These are phyloP conservation scores for Phytophthora ramorum DNA, from an alignment of 352 stramenopile species.

Conservation along the genomic window DNA sequence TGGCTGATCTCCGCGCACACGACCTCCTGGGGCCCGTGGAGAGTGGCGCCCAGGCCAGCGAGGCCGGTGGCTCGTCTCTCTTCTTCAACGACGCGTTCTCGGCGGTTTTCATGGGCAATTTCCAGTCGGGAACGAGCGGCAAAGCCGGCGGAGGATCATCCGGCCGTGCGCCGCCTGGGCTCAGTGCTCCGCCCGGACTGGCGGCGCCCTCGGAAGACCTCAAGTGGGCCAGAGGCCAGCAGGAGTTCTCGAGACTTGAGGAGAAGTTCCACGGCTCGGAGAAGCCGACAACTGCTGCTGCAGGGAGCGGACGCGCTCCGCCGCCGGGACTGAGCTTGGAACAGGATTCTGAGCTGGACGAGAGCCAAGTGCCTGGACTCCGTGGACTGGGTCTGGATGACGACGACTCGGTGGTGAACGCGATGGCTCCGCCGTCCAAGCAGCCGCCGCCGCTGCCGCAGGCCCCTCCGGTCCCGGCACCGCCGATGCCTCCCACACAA, in stretches of 20 bases:
- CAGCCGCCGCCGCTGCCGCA: constrained; percentile 40
- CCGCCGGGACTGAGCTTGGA: constrained; percentile 33
- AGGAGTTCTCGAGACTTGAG: constrained; percentile 74
- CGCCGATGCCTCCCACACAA: constrained; percentile 30
- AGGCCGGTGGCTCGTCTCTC: constrained; percentile 55
- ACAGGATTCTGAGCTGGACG: constrained; percentile 65
- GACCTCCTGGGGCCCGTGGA: constrained; percentile 82
- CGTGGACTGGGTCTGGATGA: constrained; percentile 76
- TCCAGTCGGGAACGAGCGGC: constrained; percentile 46
- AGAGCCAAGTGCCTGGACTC: constrained; percentile 72
- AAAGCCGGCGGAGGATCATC: constrained; percentile 26
- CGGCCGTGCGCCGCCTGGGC: constrained; percentile 51
- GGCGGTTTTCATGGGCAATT: constrained; percentile 83
- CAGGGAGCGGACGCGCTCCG: constrained; percentile 9
- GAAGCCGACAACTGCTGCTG: background rate
- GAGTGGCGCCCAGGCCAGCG: constrained; percentile 26
- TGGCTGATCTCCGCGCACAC: constrained; percentile 85
- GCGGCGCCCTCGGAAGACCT: constrained; percentile 70
- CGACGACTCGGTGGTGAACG: constrained; percentile 45
- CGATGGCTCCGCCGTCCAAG: constrained; percentile 7
- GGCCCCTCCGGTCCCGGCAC: constrained; percentile 26
- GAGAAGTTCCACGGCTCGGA: constrained; percentile 47
- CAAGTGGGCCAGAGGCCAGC: constrained; percentile 81
- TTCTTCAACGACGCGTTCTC: constrained; percentile 90
- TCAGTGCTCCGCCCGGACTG: constrained; percentile 63